Evolutionary conservation across 176 grass and related monocot species (phyloP), one percentile per base, ranked within the genome.

Genomic region (Paspalum notatum): DNA sequence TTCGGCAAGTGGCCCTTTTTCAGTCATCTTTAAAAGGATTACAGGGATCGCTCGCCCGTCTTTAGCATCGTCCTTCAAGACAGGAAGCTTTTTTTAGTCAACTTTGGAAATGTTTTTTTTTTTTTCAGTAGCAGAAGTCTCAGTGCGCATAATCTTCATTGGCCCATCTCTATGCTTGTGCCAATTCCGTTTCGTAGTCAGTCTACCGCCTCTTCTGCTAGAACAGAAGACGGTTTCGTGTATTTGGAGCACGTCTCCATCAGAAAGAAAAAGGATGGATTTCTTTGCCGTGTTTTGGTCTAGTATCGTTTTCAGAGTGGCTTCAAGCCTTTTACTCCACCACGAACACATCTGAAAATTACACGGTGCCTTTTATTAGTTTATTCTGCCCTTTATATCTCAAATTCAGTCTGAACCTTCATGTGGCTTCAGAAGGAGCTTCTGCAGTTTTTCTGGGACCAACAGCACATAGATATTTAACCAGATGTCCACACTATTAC

Each of bases 221-320:
- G 20, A 85, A 61, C 46, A 51, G 12, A 70, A 71, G 5, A 37
- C 9, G n/a, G 16, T 66, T 50, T 57, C 41, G 5, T 76, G 56
- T 50, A 21, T 70, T 85, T 13, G 49, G 43, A 9, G 48, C 4
- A 17, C 2, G 72, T 85, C 72, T 48, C 78, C 21, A 51, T 89
- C 82, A 44, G 16, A 27, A 39, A 81, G 47, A 16, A 57, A 71
- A 84, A 37, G 4, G 26, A 27, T 64, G 9, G 27, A 22, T 71
- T 85, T 41, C n/a, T 77, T 72, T 66, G n/a, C 4, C 40, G 38
- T 77, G 64, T 11, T 80, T 7, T 20, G 11, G 41, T 39, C 46
- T 47, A n/a, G 5, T 64, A 66, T 76, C 82, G 12, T 89, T 73
- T 89, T 81, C 70, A 55, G 76, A 75, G 77, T 22, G 61, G 6